phyloP scores from a whole-genome alignment of 2,329 filamentous ascomycete species.

The Aspergillus chevalieri region DNA sequence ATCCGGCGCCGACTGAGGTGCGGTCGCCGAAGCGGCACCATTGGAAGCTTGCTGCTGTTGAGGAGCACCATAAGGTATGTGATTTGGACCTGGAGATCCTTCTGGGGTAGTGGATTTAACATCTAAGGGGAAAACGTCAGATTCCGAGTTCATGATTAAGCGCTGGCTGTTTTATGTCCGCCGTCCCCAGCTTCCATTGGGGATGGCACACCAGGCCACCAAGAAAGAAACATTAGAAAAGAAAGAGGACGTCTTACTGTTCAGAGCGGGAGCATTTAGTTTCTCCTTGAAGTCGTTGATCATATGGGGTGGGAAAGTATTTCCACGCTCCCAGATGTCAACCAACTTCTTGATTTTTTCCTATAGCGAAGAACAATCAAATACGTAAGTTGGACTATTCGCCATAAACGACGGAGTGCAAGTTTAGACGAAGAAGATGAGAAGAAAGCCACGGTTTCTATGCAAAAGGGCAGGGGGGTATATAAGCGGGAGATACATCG shows the following conservation, averaged over 20 bases:
- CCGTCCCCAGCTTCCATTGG: no score
- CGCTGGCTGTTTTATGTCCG: not conserved
- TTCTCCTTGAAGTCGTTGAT: constrained; percentile 79
- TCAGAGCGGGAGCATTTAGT: constrained; percentile 55
- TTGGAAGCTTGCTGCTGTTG: constrained; percentile 25
- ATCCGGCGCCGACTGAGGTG: constrained; percentile 43
- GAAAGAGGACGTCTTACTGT: constrained; percentile 54
- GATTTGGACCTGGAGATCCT: constrained; percentile 44
- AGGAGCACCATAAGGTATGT: constrained; percentile 32
- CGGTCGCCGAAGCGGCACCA: constrained; percentile 14
- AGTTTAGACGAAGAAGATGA: constrained; percentile 11
- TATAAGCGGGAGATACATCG: constrained; percentile 20
- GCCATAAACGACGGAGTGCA: constrained; percentile 17
- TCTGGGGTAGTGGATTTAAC: constrained; percentile 63
- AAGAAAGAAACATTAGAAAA: not conserved
- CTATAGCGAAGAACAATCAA: constrained; percentile 51
- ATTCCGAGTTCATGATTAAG: constrained; percentile 8
- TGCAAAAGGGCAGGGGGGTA: constrained; percentile 13
- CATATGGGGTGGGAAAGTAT: constrained; percentile 78
- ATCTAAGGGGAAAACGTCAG: constrained; percentile 44
- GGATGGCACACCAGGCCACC: no score
- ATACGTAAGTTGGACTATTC: constrained; percentile 47
- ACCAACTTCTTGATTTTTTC: constrained; percentile 93
- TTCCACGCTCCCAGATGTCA: constrained; percentile 96
- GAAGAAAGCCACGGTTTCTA: constrained; percentile 18